Conservation (phyloP, 345 rosid genomes). For the Alliaria petiolata region DNA sequence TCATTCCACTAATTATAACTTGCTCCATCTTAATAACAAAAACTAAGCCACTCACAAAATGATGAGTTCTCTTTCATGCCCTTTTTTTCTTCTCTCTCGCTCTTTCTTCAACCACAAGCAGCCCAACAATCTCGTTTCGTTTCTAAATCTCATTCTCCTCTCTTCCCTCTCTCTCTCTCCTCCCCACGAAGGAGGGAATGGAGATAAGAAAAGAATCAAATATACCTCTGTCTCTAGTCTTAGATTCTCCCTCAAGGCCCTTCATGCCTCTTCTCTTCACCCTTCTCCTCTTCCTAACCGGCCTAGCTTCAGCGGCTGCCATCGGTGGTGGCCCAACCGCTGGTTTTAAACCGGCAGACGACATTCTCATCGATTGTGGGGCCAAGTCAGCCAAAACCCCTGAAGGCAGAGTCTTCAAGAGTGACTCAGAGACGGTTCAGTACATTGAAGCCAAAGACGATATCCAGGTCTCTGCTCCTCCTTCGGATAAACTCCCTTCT, state of each 20-base stretch:
- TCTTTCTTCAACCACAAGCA: conserved; percentile 28
- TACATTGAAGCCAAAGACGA: conserved; percentile 45
- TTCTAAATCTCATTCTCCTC: neutral
- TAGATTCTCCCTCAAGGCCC: conserved; percentile 24
- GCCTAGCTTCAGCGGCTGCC: neutral
- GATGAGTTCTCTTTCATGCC: too few species aligned
- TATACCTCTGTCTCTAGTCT: conserved; percentile 14
- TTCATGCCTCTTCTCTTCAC: conserved; percentile 52
- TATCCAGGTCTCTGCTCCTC: conserved; percentile 37
- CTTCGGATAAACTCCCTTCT: conserved; percentile 43
- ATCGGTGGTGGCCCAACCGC: neutral
- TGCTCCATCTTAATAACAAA: too few species aligned
- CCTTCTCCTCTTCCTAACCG: conserved; percentile 26
- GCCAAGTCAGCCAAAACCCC: conserved; percentile 36
- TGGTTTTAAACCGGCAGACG: conserved; percentile 42
- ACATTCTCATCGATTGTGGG: conserved; percentile 58
- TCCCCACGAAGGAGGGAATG: conserved; percentile 62
- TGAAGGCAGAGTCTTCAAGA: conserved; percentile 55
- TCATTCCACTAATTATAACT: conserved; percentile 4
- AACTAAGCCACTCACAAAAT: too few species aligned
- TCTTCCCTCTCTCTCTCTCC: too few species aligned
- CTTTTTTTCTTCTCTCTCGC: neutral
- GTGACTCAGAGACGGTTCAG: conserved; percentile 44
- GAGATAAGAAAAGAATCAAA: conserved; percentile 37
- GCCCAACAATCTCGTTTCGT: conserved; percentile 16